Percentiles rank a stretch among this genome's conserved stretches.
phyloP scores from a whole-genome alignment of 371 early-diverging fungal species.

The Rhizomucor miehei region DNA sequence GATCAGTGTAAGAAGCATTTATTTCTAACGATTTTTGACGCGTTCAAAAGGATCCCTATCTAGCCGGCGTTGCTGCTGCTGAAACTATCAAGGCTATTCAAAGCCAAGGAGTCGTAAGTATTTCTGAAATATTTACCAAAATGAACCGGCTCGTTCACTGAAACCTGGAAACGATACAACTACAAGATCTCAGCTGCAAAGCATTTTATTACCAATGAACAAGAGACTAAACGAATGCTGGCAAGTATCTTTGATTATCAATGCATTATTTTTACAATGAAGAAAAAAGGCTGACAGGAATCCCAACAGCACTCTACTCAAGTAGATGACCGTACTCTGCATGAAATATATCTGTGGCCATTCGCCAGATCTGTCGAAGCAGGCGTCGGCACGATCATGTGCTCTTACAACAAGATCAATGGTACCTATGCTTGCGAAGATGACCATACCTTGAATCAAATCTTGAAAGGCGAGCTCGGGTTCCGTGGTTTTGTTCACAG shows the following conservation, averaged over 20 bases:
- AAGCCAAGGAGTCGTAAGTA: constrained; percentile 28
- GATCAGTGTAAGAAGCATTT: neutral
- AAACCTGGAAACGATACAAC: neutral
- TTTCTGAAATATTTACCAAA: no score
- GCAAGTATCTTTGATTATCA: constrained; percentile 1
- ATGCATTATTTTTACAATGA: no score
- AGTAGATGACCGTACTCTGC: constrained; percentile 48
- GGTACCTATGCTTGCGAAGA: constrained; percentile 49
- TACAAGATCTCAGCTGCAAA: constrained; percentile 47
- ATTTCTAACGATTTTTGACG: neutral
- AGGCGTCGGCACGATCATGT: constrained; percentile 49
- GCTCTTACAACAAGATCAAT: constrained; percentile 45
- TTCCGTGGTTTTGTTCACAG: constrained; percentile 31
- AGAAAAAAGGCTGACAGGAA: neutral
- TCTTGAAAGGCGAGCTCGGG: constrained; percentile 47
- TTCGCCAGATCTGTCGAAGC: constrained; percentile 42
- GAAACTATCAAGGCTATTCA: constrained; percentile 24
- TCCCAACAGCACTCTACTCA: constrained; percentile 10
- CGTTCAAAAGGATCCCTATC: constrained; percentile 46
- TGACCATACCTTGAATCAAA: constrained; percentile 30
- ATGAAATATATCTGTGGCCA: constrained; percentile 49
- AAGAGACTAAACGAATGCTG: constrained; percentile 29
- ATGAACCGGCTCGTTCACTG: neutral
- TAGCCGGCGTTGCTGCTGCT: constrained; percentile 21
- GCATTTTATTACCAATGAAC: constrained; percentile 49